Base-by-base conservation (phyloP, 106 monocot genomes). In the Platanthera zijinensis region DNA sequence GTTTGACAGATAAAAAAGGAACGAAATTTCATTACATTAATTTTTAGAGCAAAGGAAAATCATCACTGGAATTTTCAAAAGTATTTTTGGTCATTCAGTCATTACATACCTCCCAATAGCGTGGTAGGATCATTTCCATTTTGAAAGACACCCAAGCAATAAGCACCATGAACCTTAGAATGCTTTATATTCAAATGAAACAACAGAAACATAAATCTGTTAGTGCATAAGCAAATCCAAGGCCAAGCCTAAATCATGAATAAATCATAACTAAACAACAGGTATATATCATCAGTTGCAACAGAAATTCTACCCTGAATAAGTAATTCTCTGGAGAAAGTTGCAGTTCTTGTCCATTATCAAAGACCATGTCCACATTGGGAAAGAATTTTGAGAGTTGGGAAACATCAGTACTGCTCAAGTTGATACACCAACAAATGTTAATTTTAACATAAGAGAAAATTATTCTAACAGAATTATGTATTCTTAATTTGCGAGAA, bases 291-390 rank as follows among this genome's bases (percentile, higher is more conserved):
- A 48, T 3, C 6, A 15, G 18, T 7, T 25, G 14, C 49, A 72
- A 51, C 51, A 72, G 9, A 47, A 25, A 76, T 69, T 77, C 77
- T 89, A 97, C 96, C 93, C 85, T 84, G 77, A 94, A 99, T 77
- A 99, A 85, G 85, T 99, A 99, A 53, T 99, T 99, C 85, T 99
- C 97, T 52, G 94, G 97, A 78, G 91, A 86, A 71, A 99, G 83
- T 80, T 76, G 75, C 25, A 99, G 74, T 77, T 86, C 90, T 59
- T 94, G 89, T 49, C 89, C 89, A 84, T 99, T 85, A 73, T 83
- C 88, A 86, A 99, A 99, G 50, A 94, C 89, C 89, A 99, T 89
- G 32, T 89, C 91, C 73, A 99, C 97, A 57, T 88, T 84, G 7
- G 97, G 97, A 75, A 99, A 99, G 75, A 46, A 69, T 52, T 90